Evolutionary conservation across 1,284 basidiomycete genomes (phyloP), one percentile per base, ranked within the genome.

Genomic region (Quambalaria eucalypti): DNA sequence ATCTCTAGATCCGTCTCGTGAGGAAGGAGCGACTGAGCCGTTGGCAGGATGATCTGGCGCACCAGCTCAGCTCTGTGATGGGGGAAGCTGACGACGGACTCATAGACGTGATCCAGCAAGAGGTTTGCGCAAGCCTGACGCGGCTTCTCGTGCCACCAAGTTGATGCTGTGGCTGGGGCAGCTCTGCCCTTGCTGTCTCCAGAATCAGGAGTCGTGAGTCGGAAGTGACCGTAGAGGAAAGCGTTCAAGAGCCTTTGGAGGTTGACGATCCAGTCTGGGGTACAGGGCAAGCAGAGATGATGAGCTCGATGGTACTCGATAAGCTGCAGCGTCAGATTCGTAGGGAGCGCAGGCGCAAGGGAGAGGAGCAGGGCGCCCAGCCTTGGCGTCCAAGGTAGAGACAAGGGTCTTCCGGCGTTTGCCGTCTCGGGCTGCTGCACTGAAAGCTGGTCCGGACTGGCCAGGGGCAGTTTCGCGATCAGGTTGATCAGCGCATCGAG

Each of bases 281-380:
- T 63, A 51, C 67, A 66, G 2, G 73, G 73, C 19, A 75, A 50
- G 52, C 71, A 74, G 19, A 66, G 64, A 50, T 71, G 66, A 52
- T 71, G 64, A 0, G 54, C 50, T 48, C 64, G 61, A 54, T 66
- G 66, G 57, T 65, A 68, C 16, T 63, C 56, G 9, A 75, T 58
- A 29, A 75, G 59, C 28, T 69, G 64, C 5, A 62, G 62, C 14
- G 68, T 55, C 19, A 65, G 64, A 2, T 49, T 40, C 26, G 73
- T 70, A 10, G 71, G 69, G 21, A 75, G 54, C 49, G 70, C 59
- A 0, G 71, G 67, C 23, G 71, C 68, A 5, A 75, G 60, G 6
- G 61, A 51, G 38, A 73, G 65, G 25, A 74, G 60, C 51, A 71
- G 60, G 8, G 56, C 44, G 8, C 69, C 59, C 33, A 71, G 33